Conservation (phyloP, 768 basidiomycete species). For the Lepiota brunneoincarnata region DNA sequence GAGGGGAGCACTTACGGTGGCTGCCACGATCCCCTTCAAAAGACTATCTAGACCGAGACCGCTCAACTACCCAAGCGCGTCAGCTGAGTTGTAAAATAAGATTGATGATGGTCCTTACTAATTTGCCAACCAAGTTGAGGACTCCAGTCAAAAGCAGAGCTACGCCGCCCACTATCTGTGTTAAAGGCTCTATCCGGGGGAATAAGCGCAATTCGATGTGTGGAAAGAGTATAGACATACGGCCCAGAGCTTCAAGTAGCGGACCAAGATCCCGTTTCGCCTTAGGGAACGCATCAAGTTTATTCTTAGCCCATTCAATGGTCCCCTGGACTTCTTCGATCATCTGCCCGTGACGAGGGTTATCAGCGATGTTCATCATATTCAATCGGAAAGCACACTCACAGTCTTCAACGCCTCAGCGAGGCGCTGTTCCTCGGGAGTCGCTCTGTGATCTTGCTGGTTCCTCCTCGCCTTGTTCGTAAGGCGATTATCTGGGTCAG, state of each 20-base stretch:
- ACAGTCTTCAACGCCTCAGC: conserved; percentile 36
- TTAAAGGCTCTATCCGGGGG: conserved; percentile 27
- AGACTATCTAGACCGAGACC: conserved; percentile 31
- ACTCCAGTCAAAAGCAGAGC: conserved; percentile 33
- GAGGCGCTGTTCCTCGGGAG: conserved; percentile 35
- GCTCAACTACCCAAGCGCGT: conserved; percentile 17
- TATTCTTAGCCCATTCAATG: conserved; percentile 35
- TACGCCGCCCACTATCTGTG: conserved; percentile 37
- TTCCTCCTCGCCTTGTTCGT: conserved; percentile 32
- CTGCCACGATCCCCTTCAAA: conserved; percentile 29
- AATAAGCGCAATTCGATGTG: background rate
- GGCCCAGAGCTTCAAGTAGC: conserved; percentile 32
- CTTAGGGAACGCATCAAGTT: conserved; percentile 34
- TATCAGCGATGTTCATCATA: background rate
- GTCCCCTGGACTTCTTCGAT: conserved; percentile 35
- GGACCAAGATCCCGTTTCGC: conserved; percentile 36
- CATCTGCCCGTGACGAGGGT: conserved; percentile 18
- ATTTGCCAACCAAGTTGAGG: conserved; percentile 30
- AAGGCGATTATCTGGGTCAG: conserved; percentile 34
- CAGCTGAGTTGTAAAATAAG: background rate
- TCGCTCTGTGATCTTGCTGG: conserved; percentile 32
- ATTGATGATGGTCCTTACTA: conserved; percentile 11
- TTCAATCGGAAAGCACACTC: conserved; percentile 3
- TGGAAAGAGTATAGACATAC: conserved; percentile 18
- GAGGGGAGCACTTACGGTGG: conserved; percentile 18